Conservation (phyloP, 2,329 filamentous ascomycete species). For the Elsinoe necatrix region DNA sequence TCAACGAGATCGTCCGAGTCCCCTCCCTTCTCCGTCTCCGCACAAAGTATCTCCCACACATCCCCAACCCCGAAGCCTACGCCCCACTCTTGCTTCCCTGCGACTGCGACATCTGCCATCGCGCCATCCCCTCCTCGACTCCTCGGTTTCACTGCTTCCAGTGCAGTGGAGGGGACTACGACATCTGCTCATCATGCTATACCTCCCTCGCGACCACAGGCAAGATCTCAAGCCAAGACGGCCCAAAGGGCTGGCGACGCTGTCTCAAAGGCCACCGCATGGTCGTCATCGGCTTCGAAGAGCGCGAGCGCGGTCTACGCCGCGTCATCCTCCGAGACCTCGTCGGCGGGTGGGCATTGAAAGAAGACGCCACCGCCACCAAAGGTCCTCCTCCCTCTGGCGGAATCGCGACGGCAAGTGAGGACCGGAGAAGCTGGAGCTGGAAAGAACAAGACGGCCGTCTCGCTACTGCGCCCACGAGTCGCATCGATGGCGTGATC, state of each 20-base stretch:
- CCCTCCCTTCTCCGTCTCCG: constrained; percentile 19
- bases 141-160: constrained; percentile 71
- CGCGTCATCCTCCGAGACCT: constrained; percentile 62
- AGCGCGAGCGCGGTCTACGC: constrained; percentile 57
- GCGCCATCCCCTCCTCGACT: constrained; percentile 59
- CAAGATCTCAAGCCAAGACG: constrained; percentile 66
- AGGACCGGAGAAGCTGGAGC: constrained; percentile 23
- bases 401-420: not conserved
- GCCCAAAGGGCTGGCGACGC: constrained; percentile 70
- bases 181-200: constrained; percentile 77
- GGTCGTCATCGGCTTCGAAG: constrained; percentile 68
- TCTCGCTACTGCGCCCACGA: not conserved
- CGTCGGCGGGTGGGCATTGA: constrained; percentile 67
- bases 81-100: constrained; percentile 59
- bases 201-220: constrained; percentile 53
- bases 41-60: constrained; percentile 31
- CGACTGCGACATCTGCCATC: constrained; percentile 69
- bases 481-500: not conserved
- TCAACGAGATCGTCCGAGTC: constrained; percentile 6
- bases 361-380: constrained; percentile 33
- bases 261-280: constrained; percentile 73
- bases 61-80: constrained; percentile 27
- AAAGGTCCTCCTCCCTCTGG: not conserved
- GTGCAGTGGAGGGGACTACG: constrained; percentile 76
- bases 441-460: constrained; percentile 32